Percentiles rank a stretch among this genome's conserved stretches.
phyloP scores from a whole-genome alignment of 1,284 basidiomycete species.

The Boletus smithii region DNA sequence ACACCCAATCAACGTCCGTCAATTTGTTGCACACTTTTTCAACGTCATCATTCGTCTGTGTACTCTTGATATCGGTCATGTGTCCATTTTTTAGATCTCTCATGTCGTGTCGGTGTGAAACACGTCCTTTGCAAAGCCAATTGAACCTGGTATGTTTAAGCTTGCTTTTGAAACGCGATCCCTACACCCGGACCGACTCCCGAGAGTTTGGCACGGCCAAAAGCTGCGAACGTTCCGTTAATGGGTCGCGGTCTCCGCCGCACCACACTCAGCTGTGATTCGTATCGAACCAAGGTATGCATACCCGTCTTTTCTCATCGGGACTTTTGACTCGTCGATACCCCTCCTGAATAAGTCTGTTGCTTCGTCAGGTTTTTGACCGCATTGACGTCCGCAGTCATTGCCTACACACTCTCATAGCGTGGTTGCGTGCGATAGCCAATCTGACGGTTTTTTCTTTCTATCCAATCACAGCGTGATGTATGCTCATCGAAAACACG shows the following conservation, averaged over 20 bases:
- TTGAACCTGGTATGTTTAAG: neutral
- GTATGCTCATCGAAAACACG: no score
- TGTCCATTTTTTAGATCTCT: neutral
- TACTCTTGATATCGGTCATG: neutral
- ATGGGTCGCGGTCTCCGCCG: neutral
- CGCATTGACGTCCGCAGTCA: neutral
- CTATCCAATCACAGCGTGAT: no score
- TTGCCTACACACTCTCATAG: no score
- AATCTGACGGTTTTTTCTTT: no score
- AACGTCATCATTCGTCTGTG: no score
- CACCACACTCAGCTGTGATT: neutral
- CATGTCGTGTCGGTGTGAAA: no score
- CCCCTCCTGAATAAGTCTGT: neutral
- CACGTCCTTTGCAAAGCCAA: neutral
- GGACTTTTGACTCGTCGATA: neutral
- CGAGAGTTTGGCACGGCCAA: neutral
- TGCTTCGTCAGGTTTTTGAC: no score
- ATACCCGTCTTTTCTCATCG: neutral
- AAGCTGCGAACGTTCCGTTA: neutral
- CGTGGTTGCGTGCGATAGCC: no score
- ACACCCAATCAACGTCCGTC: no score
- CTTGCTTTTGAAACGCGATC: neutral
- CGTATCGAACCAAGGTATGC: neutral
- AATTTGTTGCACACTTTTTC: no score
- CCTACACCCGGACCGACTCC: neutral